phyloP scores from a whole-genome alignment of 2,329 filamentous ascomycete species.

The Trichoderma polysporum region DNA sequence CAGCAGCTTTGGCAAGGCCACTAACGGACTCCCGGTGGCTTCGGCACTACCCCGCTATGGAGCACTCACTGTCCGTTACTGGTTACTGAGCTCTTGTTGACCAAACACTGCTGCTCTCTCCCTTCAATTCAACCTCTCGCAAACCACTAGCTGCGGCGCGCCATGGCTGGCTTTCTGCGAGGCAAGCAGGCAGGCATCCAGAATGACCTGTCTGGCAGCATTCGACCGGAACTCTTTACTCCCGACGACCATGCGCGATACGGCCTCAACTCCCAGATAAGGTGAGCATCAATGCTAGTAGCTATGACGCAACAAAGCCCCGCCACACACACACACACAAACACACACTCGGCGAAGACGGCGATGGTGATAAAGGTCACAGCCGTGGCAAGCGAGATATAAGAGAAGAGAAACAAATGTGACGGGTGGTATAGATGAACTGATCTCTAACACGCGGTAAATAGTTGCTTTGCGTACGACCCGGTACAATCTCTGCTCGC shows the following conservation, averaged over 20 bases:
- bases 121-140: background rate
- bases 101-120: background rate
- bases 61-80: background rate
- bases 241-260: slow-evolving; percentile 82
- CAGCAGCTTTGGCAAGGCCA: too few relatives aligned
- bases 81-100: background rate
- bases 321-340: slow-evolving; percentile 18
- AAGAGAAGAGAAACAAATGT: background rate
- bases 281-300: slow-evolving; percentile 40
- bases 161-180: slow-evolving; percentile 83
- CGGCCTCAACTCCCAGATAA: slow-evolving; percentile 75
- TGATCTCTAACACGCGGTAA: slow-evolving; percentile 24
- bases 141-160: background rate
- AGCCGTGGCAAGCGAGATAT: background rate
- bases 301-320: slow-evolving; percentile 26
- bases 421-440: background rate
- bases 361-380: background rate
- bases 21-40: background rate
- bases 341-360: background rate
- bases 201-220: slow-evolving; percentile 81
- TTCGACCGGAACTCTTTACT: slow-evolving; percentile 74
- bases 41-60: background rate
- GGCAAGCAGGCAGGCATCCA: slow-evolving; percentile 92
- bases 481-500: slow-evolving; percentile 91
- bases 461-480: slow-evolving; percentile 80